These are phyloP conservation scores for Crotalaria pallida DNA, from an alignment of 306 rosid species.

Conservation along the genomic window DNA sequence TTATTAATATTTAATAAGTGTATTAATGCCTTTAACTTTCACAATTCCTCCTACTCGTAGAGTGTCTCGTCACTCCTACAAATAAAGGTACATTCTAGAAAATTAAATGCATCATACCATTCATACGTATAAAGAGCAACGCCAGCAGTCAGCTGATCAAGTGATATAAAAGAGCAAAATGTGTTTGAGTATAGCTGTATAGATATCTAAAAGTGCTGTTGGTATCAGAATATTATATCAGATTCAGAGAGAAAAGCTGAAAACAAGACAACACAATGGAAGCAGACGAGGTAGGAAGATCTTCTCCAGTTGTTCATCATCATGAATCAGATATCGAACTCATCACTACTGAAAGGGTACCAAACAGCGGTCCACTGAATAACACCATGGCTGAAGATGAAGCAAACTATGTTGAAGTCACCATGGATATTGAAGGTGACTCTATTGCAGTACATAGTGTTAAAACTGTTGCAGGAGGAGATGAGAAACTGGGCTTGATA, in stretches of 20 bases:
- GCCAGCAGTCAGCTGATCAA: not conserved
- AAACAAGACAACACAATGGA: not conserved
- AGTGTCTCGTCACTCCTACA: not conserved
- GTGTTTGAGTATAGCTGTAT: conserved; percentile 23
- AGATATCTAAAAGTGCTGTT: conserved; percentile 17
- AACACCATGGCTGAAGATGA: conserved; percentile 20
- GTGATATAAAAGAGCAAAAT: conserved; percentile 22
- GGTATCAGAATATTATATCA: not conserved
- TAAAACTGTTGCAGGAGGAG: conserved; percentile 23
- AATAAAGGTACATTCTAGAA: not conserved
- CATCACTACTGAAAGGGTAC: conserved; percentile 16
- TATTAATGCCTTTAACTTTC: not conserved
- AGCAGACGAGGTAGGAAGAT: conserved; percentile 21
- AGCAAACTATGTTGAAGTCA: conserved; percentile 37
- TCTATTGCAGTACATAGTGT: conserved; percentile 47
- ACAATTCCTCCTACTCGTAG: not conserved
- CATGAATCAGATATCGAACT: conserved; percentile 34
- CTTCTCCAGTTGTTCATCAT: conserved; percentile 28
- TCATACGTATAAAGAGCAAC: not conserved
- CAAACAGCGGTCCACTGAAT: not conserved
- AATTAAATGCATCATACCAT: not conserved
- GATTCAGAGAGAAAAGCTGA: not conserved
- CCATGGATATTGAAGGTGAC: conserved; percentile 40
- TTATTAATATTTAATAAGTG: no score
- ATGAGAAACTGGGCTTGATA: conserved; percentile 22